Base-by-base conservation (phyloP, 2,329 filamentous ascomycete genomes). In the Escovopsis sp. region DNA sequence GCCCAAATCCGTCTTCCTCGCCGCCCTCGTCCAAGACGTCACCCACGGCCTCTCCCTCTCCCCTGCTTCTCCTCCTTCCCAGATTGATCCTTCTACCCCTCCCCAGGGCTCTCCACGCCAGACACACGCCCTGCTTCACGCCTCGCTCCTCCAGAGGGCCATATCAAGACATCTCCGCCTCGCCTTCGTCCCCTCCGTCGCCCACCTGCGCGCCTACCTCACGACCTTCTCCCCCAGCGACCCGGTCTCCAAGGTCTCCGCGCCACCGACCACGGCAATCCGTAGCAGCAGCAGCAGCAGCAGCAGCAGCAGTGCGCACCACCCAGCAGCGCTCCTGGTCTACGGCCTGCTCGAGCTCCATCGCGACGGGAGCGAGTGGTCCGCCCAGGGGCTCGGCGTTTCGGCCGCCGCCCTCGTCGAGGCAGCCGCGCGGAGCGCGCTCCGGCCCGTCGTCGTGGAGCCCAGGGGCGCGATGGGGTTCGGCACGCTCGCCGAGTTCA, bases 121-220 rank as follows among this genome's bases (percentile, higher is more conserved):
- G 8, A 8, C 8, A 3, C 44, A 45, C 1, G 47, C 45, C 16
- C 63, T 86, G 7, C 61, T 84, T 7, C 64, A 68, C 13, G 73
- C 79, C 25, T 78, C 82, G 0, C 72, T 94, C 12, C 71, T 78
- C 42, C 72, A 84, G 47, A 67, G 88, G 25, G 74, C 79, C 37
- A 70, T 73, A 4, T 80, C 84, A 7, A 73, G 76, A 27, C 76
- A 79, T 51, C 71, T 93, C 47, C 75, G 74, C 42, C 59, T 88
- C 8, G 64, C 75, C 31, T 95, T 93, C 60, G 73, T 77, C 42
- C 77, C 84, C 0, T 85, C 81, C 2, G 71, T 91, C 41, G 77
- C 82, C 16, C 79, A 84, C 57, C 72, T 94, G 7, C 79, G 85
- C 41, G 84, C 84, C 31, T 84, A 81, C 52, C 68, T 95, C 14